phyloP scores from a whole-genome alignment of 1,284 basidiomycete genomes.

The Mycena sp. region DNA sequence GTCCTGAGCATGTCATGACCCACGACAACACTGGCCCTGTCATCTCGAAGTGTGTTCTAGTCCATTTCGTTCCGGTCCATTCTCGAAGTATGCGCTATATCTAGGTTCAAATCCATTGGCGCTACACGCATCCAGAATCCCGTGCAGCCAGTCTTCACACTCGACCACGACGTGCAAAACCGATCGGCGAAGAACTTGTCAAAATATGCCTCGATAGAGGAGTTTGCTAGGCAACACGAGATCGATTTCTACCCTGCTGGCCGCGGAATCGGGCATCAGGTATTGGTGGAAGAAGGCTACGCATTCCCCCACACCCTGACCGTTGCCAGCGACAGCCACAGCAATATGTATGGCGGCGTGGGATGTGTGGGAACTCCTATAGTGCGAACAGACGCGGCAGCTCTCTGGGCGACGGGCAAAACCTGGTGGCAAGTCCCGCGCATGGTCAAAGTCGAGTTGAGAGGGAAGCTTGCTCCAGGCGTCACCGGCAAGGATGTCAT shows the following conservation, averaged over 20 bases:
- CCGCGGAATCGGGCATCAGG: slow-evolving; percentile 97
- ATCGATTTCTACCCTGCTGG: slow-evolving; percentile 99
- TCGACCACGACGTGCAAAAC: slow-evolving; percentile 99
- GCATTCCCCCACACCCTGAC: slow-evolving; percentile 94
- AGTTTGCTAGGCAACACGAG: slow-evolving; percentile 86
- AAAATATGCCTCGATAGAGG: slow-evolving; percentile 95
- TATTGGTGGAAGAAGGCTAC: slow-evolving; percentile 96
- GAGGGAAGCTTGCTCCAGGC: slow-evolving; percentile 84
- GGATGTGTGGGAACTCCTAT: slow-evolving; percentile 98
- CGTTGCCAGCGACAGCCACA: slow-evolving; percentile 96
- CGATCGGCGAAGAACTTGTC: slow-evolving; percentile 91
- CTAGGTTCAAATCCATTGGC: slow-evolving; percentile 94
- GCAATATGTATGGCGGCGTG: slow-evolving; percentile 99
- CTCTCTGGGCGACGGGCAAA: slow-evolving; percentile 98
- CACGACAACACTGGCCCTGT: slow-evolving; percentile 99
- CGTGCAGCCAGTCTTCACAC: slow-evolving; percentile 91
- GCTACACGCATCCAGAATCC: slow-evolving; percentile 89
- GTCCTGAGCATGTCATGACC: slow-evolving; percentile 97
- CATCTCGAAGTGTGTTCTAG: slow-evolving; percentile 83
- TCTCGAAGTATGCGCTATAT: slow-evolving; percentile 19
- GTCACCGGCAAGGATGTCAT: slow-evolving; percentile 99
- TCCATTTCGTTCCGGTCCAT: slow-evolving; percentile 2
- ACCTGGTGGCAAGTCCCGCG: slow-evolving; percentile 99
- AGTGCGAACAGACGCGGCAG: slow-evolving; percentile 92
- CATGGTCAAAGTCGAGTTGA: slow-evolving; percentile 95